Evolutionary conservation across 768 basidiomycete species (phyloP).

Genomic region (Phallus indusiatus): DNA sequence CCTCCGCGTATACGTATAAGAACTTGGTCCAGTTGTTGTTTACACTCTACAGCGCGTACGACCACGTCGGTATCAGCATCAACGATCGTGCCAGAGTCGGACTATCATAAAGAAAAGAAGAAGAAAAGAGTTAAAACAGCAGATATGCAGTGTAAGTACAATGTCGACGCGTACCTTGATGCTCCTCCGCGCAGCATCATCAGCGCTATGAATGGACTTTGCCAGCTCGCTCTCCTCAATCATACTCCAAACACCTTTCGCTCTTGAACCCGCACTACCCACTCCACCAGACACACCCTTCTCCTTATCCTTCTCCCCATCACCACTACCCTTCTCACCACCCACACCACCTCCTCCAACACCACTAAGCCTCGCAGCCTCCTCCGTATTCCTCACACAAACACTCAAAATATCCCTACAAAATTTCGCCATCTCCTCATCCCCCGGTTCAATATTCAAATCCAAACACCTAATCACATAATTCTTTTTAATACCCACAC

Average conservation of each 20-base stretch:
- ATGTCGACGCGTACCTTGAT: conserved; percentile 45
- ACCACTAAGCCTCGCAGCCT: conserved; percentile 35
- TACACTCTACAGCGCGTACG: conserved; percentile 29
- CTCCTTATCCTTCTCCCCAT: too few species aligned
- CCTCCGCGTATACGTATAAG: conserved; percentile 12
- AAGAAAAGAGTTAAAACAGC: conserved; percentile 9
- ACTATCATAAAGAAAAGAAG: not conserved
- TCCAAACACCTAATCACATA: conserved; percentile 86
- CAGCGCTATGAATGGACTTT: conserved; percentile 47
- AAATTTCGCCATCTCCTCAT: conserved; percentile 75
- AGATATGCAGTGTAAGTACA: not conserved
- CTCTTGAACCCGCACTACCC: conserved; percentile 40
- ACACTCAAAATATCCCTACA: conserved; percentile 84
- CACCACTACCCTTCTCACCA: too few species aligned
- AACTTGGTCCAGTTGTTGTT: conserved; percentile 30
- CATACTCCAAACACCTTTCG: conserved; percentile 73
- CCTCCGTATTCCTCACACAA: conserved; percentile 91
- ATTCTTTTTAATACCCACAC: conserved; percentile 77
- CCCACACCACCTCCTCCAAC: too few species aligned
- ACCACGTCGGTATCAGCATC: conserved; percentile 36
- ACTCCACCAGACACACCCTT: too few species aligned
- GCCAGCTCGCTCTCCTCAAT: conserved; percentile 82
- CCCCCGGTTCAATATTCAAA: conserved; percentile 79
- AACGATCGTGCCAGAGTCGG: conserved; percentile 8
- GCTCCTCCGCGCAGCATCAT: conserved; percentile 15